Evolutionary conservation across 345 rosid genomes (phyloP), one percentile per base, ranked within the genome.

Genomic region (Bretschneidera sinensis): DNA sequence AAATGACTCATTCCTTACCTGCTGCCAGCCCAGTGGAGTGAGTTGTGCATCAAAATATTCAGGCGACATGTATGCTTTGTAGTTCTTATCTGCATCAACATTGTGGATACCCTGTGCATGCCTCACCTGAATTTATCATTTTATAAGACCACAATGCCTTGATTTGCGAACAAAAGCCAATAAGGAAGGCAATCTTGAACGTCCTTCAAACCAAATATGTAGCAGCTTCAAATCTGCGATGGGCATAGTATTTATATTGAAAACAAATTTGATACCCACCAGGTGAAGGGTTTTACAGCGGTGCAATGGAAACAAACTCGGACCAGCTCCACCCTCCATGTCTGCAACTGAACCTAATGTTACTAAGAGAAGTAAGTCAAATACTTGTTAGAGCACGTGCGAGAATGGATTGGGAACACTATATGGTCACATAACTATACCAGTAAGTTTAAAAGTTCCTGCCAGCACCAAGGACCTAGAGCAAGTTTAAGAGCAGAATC

Each of bases 81-180:
- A 78, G 83, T 83, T 90, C 87, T 85, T 88, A 45, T 90, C 99
- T 51, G 97, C 99, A 59, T 90, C 97, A 20, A 88, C 96, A 81
- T 94, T 94, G 85, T 90, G 99, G 65, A 82, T 78, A 57, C 99
- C 99, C 59, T 94, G 99, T 17, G 95, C 99, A 82, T 94, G 97
- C 76, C 99, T 90, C 79, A 94, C 99, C 97, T 94, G 86, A 73
- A 79, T 75, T 71, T 66, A 74, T 62, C 51, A 76, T 77, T 78
- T 73, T 51, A 77, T 70, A 78, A 78, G 81, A 83, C 74, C 80
- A 71, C 57, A 78, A 65, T 60, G 55, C 65, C 76, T 65, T 76
- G 69, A 60, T 75, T 75, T 75, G 77, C 71, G 55, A 50, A 74
- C 77, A 81, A 77, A 75, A 70, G 59, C 72, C 83, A 69, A 79